Evolutionary conservation across 139 green algal species (phyloP), one percentile per base, ranked within the genome.

Genomic region (Edaphochlamys debaryana): DNA sequence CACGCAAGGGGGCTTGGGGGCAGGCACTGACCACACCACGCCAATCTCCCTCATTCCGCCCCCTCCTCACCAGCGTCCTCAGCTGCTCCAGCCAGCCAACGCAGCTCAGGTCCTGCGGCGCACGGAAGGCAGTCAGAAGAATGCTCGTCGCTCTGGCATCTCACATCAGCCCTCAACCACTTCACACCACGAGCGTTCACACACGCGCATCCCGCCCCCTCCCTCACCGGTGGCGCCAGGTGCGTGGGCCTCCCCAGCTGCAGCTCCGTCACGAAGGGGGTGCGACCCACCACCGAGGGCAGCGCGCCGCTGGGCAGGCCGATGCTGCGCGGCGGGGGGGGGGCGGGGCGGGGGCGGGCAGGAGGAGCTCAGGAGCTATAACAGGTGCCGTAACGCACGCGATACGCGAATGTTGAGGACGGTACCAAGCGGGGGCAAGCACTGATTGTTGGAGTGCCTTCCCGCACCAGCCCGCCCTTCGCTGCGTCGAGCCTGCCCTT

Each of bases 231-330:
- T n/a, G n/a, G n/a, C 19, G 23, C 19, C 30, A 71, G 40, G 3
- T 38, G 9, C 2, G 41, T 40, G 25, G 60, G 40, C 40, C 58
- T n/a, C n/a, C 56, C 6, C 60, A 81, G 41, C n/a, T 50, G 30
- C 58, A 81, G 60, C 75, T 81, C 75, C 29, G 60, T 37, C n/a
- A 81, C 41, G 6, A 50, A 7, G 3, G 75, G 60, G 15, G 38
- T 62, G 22, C 34, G 75, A 15, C 5, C n/a, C 58, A 81, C 60
- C 40, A 81, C 60, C 34, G 19, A 4, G 3, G 40, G 40, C 29
- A 71, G 60, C 30, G 75, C 41, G 56, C 60, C 75, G 75, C 30
- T 3, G n/a, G 75, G 62, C 41, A 63, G 27, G 2, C 6, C n/a
- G 17, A 81, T n/a, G 6, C 75, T 81, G 58, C 40, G n/a, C 7